Evolutionary conservation across 495 filamentous ascomycete species (phyloP).

Genomic region (Astrocystis sublimbata): DNA sequence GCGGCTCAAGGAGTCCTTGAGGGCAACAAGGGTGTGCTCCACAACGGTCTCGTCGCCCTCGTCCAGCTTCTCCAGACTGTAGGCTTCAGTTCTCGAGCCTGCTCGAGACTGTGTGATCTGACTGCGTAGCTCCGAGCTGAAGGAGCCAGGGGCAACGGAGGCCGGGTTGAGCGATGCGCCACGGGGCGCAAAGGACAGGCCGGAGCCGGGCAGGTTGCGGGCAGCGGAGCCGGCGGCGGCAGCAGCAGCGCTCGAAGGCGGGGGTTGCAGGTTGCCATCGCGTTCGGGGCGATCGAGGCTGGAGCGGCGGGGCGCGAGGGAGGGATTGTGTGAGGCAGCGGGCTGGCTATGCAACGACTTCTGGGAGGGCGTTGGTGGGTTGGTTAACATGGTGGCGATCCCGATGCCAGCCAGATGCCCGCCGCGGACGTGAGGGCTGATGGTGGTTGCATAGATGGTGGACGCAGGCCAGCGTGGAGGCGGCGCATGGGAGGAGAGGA

Average conservation of each 20-base stretch:
- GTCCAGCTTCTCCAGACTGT: conserved; percentile 61
- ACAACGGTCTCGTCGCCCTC: conserved; percentile 61
- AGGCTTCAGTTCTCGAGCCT: conserved; percentile 67
- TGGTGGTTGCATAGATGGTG: conserved; percentile 23
- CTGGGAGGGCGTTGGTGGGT: conserved; percentile 71
- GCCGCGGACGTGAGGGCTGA: conserved; percentile 29
- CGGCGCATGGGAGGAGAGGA: conserved; percentile 6
- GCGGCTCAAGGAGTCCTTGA: conserved; percentile 82
- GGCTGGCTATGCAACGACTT: conserved; percentile 62
- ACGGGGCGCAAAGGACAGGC: conserved; percentile 60
- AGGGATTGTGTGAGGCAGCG: conserved; percentile 38
- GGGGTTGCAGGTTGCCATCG: conserved; percentile 58
- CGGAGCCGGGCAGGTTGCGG: conserved; percentile 60
- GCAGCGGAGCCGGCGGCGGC: too few species aligned
- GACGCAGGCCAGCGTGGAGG: conserved; percentile 6
- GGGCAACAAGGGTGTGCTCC: conserved; percentile 71
- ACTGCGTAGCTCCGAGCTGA: conserved; percentile 85
- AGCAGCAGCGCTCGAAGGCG: conserved; percentile 40
- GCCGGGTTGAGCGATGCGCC: conserved; percentile 66
- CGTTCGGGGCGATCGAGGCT: conserved; percentile 45
- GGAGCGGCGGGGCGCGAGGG: conserved; percentile 33
- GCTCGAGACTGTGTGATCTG: conserved; percentile 65
- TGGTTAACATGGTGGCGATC: conserved; percentile 59
- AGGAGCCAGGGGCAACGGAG: conserved; percentile 76
- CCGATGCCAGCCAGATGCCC: conserved; percentile 58